Base-by-base conservation (phyloP, 495 filamentous ascomycete species). In the Cercophora scortea region DNA sequence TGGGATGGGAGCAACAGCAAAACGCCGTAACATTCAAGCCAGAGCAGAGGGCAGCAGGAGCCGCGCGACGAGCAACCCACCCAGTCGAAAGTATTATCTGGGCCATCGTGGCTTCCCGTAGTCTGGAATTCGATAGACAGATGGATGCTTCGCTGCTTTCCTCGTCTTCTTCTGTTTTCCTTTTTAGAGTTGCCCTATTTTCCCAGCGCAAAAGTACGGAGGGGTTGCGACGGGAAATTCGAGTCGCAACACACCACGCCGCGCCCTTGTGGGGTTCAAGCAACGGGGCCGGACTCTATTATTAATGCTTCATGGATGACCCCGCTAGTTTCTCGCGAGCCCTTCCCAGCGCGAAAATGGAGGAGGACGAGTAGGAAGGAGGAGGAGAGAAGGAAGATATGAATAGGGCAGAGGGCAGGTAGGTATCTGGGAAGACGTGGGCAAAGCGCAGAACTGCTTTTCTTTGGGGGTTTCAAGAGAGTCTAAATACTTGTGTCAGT, bases 1-100 rank as follows among this genome's bases (percentile, higher is more conserved):
- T n/a, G n/a, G n/a, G n/a, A n/a, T n/a, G n/a, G n/a, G n/a, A n/a
- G n/a, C 55, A 45, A 49, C 8, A 43, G 36, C 9, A 44, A 45
- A 47, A 47, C 56, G 38, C 15, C 39, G 35, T 15, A 5, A 36
- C 36, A 7, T 17, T 13, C 40, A 63, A 49, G 34, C 48, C 33
- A 38, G 48, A 52, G n/a, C n/a, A n/a, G n/a, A n/a, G n/a, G n/a
- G n/a, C n/a, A n/a, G n/a, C n/a, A n/a, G n/a, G n/a, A n/a, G n/a
- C n/a, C n/a, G n/a, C n/a, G n/a, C n/a, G 32, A 18, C 11, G n/a
- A 38, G 46, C 33, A 49, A 42, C 81, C 66, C 76, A 92, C 88
- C 88, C 90, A 44, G 90, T 95, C 35, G 89, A 94, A 51, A 96
- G 82, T 42, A 95, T 83, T 69, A 96, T 76, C 74, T 88, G 88